Base-by-base conservation (phyloP, 1,284 basidiomycete species). In the Wolfiporia cocos region DNA sequence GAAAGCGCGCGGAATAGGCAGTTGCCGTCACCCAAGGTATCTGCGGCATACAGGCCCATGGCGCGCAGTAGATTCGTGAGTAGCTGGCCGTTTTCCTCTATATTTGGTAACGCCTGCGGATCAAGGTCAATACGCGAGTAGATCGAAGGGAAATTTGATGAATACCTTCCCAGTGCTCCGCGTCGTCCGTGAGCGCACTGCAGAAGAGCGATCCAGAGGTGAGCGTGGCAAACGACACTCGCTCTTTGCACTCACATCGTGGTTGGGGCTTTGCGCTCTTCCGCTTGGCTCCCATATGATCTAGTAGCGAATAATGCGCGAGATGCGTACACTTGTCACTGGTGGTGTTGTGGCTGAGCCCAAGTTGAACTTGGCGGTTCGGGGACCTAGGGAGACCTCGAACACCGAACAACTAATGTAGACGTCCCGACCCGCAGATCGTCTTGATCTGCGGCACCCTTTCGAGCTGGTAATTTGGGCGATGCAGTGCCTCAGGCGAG, bases 1-100 rank as follows among this genome's bases (percentile, higher is more conserved):
- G 81, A 81, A 42, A 90, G 69, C 1, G 86, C 83, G 37, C 88
- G 81, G 62, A 92, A 92, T 43, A 92, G 76, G 65, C 89, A 92
- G 64, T 92, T 92, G 38, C 90, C 89, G 62, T 92, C 89, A 36
- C 88, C 89, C 34, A 88, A 62, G 26, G 84, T 88, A 49, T 78
- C 70, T 12, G 85, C 85, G 28, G 86, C 81, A 59, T 91, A 91
- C 20, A 91, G 69, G 4, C 87, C 87, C 35, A 88, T 66, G 6
- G 77, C 71, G 37, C 78, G 74, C 24, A 92, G 75, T 62, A 89
- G 86, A 44, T 73, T 68, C 17, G 70, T 76, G 51, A 91, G 77
- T 42, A 71, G 69, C 48, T 73, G 72, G 28, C 78, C 81, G 58
- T 80, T 85, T 52, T 76, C 66, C 32, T 69, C 70, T 20, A 83